Conservation (phyloP, 2,329 filamentous ascomycete genomes). For the Penicillium sp. region DNA sequence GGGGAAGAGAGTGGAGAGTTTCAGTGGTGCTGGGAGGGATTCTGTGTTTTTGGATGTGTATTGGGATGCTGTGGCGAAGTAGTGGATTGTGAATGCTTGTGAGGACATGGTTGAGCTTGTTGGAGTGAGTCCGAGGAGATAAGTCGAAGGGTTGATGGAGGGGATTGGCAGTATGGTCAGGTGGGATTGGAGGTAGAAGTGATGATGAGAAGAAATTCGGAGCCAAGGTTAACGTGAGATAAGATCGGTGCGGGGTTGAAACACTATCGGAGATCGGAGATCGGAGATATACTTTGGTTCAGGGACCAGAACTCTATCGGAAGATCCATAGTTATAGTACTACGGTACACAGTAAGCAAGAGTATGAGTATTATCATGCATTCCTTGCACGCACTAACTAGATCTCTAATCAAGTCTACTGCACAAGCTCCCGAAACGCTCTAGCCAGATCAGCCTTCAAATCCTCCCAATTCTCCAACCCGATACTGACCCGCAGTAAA, state of each 20-base stretch:
- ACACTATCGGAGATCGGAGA: background rate
- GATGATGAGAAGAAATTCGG: background rate
- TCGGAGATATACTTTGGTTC: background rate
- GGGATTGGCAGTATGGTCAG: too few relatives aligned
- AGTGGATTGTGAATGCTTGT: slow-evolving; percentile 43
- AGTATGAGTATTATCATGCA: too few relatives aligned
- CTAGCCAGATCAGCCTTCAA: slow-evolving; percentile 68
- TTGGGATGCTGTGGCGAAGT: slow-evolving; percentile 45
- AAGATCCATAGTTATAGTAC: too few relatives aligned
- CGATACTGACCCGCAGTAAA: slow-evolving; percentile 76
- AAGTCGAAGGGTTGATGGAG: background rate
- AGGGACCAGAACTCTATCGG: too few relatives aligned
- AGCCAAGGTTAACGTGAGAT: too few relatives aligned
- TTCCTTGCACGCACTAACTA: background rate
- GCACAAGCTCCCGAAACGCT: slow-evolving; percentile 59
- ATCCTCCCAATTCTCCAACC: slow-evolving; percentile 83
- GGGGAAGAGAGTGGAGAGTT: slow-evolving; percentile 37
- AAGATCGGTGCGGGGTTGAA: background rate
- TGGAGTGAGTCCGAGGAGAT: background rate
- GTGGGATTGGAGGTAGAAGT: background rate
- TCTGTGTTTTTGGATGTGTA: slow-evolving; percentile 43
- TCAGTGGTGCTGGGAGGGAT: slow-evolving; percentile 40
- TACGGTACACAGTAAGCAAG: too few relatives aligned
- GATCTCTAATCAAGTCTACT: background rate
- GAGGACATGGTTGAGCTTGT: slow-evolving; percentile 4